A percentile compares a stretch with the other conserved stretches of the same genome.
These are phyloP conservation scores for Trichoderma sp. DNA, from an alignment of 2,329 filamentous ascomycete species.

Conservation along the genomic window DNA sequence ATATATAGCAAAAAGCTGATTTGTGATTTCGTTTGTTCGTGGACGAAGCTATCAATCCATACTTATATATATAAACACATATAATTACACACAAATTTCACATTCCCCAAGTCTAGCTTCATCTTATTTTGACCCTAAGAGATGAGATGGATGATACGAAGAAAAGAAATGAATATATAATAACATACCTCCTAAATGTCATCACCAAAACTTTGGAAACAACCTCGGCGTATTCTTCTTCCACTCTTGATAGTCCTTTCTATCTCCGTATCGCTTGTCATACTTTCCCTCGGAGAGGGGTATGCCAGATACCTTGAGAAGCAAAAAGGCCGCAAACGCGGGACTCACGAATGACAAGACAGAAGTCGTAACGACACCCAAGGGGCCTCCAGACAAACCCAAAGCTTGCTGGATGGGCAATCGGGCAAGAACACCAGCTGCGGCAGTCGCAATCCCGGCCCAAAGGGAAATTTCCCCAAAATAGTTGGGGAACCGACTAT, in stretches of 20 bases:
- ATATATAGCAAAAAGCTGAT: background rate
- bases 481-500: constrained; percentile 66
- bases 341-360: constrained; percentile 61
- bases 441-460: constrained; percentile 66
- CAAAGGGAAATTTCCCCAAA: constrained; percentile 73
- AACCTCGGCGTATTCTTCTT: constrained; percentile 68
- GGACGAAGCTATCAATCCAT: background rate
- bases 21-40: background rate
- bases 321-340: constrained; percentile 64
- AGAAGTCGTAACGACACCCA: constrained; percentile 38
- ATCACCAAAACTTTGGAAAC: constrained; percentile 60
- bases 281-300: constrained; percentile 72
- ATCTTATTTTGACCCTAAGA: too few relatives aligned
- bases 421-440: constrained; percentile 59
- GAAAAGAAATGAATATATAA: background rate
- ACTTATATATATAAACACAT: background rate
- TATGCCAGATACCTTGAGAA: constrained; percentile 66
- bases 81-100: constrained; percentile 2
- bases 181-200: background rate
- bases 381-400: constrained; percentile 53
- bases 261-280: constrained; percentile 64
- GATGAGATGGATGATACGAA: too few relatives aligned
- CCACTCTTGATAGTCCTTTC: constrained; percentile 70
- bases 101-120: background rate
- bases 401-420: constrained; percentile 61